Conservation (phyloP, 2,329 filamentous ascomycete genomes). For the Fusarium dlaminii region DNA sequence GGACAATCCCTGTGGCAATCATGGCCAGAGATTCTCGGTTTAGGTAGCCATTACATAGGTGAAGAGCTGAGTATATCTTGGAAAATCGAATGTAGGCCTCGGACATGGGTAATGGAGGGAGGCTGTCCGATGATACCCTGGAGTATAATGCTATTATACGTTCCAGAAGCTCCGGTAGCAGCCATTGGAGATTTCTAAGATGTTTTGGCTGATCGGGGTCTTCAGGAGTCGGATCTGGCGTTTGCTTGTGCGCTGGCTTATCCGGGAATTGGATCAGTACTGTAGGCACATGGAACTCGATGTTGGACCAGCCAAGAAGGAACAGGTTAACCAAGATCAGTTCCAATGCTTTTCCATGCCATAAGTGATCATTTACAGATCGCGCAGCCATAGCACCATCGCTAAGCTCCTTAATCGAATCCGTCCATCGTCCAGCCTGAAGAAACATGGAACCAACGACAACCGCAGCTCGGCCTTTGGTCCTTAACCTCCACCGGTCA, state of each 20-base stretch:
- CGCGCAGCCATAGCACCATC: constrained; percentile 83
- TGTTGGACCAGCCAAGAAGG: constrained; percentile 82
- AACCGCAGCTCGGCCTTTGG: constrained; percentile 80
- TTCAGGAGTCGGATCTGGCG: constrained; percentile 39
- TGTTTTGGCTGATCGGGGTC: constrained; percentile 61
- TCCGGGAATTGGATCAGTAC: constrained; percentile 64
- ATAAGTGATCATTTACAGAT: constrained; percentile 88
- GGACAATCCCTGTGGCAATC: constrained; percentile 70
- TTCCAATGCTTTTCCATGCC: constrained; percentile 96
- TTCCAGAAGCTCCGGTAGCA: constrained; percentile 79
- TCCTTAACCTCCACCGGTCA: constrained; percentile 82
- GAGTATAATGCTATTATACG: constrained; percentile 79
- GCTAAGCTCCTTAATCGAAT: constrained; percentile 83
- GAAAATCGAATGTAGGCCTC: constrained; percentile 79
- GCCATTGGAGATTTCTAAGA: constrained; percentile 62
- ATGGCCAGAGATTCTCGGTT: constrained; percentile 69
- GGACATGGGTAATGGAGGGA: constrained; percentile 76
- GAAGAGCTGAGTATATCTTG: constrained; percentile 74
- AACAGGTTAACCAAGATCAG: constrained; percentile 84
- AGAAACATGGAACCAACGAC: constrained; percentile 87
- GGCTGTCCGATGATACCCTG: constrained; percentile 73
- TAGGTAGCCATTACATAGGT: constrained; percentile 71
- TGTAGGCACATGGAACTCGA: constrained; percentile 81
- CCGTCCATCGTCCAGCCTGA: constrained; percentile 87
- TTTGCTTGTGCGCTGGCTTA: constrained; percentile 49